A percentile compares a stretch with the other conserved stretches of the same genome.
These are phyloP conservation scores for Lupinus albus DNA, from an alignment of 306 rosid genomes.

Conservation along the genomic window DNA sequence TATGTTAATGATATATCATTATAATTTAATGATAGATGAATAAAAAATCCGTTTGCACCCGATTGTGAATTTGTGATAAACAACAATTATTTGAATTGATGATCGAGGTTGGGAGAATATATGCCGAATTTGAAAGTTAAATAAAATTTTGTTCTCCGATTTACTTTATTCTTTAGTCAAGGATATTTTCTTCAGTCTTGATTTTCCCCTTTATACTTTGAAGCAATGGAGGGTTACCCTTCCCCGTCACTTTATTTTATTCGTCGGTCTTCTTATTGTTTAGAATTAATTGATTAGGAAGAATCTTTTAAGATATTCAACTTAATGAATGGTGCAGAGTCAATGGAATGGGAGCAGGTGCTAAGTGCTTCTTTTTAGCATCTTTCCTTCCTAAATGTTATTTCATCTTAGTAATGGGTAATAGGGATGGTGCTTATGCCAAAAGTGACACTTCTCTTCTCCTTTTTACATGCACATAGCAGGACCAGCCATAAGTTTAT, in stretches of 20 bases:
- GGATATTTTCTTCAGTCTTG: conserved; percentile 20
- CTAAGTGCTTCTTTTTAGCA: conserved; percentile 10
- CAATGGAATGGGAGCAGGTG: conserved; percentile 35
- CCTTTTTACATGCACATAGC: background rate
- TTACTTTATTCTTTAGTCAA: conserved; percentile 22
- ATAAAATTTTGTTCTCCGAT: background rate
- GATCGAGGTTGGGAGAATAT: conserved; percentile 32
- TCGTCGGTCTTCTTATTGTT: background rate
- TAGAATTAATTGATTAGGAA: conserved; percentile 26
- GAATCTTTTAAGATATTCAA: conserved; percentile 22
- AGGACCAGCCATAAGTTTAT: background rate
- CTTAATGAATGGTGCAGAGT: conserved; percentile 40
- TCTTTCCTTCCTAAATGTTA: conserved; percentile 12
- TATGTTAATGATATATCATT: background rate
- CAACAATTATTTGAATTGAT: conserved; percentile 19
- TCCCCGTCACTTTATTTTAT: background rate
- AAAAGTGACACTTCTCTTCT: background rate
- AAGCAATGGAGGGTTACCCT: conserved; percentile 35
- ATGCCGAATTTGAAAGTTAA: conserved; percentile 28
- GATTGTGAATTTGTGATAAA: background rate
- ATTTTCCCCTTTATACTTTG: conserved; percentile 24
- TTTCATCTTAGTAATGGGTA: conserved; percentile 16
- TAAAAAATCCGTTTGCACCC: background rate
- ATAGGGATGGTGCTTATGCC: background rate
- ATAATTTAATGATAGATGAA: background rate